These are phyloP conservation scores for Annulohypoxylon truncatum DNA, from an alignment of 2,329 filamentous ascomycete species.

Conservation along the genomic window DNA sequence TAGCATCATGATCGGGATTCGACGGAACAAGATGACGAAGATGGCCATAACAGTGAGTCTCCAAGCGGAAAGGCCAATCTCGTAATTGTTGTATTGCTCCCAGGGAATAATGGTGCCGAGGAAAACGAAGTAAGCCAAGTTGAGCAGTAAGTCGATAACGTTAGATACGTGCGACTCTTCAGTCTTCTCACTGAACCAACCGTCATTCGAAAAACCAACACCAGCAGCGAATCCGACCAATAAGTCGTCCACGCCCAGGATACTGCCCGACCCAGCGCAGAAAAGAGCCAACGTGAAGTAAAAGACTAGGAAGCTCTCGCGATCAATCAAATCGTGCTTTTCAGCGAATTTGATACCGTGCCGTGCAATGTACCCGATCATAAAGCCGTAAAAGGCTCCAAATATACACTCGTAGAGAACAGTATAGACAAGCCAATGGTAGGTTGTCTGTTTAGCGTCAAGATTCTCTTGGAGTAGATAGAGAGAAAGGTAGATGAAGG, in stretches of 20 bases:
- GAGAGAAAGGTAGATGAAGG: constrained; percentile 91
- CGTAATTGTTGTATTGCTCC: constrained; percentile 84
- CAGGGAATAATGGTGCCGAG: constrained; percentile 97
- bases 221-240: constrained; percentile 94
- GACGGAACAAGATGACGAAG: constrained; percentile 93
- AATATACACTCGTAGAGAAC: constrained; percentile 97
- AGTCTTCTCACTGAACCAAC: constrained; percentile 98
- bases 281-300: constrained; percentile 98
- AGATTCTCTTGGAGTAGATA: constrained; percentile 88
- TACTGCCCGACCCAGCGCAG: constrained; percentile 91
- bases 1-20: constrained; percentile 92
- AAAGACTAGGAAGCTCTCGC: constrained; percentile 97
- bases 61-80: constrained; percentile 85
- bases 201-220: constrained; percentile 99
- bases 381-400: constrained; percentile 87
- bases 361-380: constrained; percentile 88
- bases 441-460: constrained; percentile 74
- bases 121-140: constrained; percentile 98
- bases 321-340: constrained; percentile 85
- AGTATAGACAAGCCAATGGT: constrained; percentile 89
- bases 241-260: constrained; percentile 92
- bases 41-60: constrained; percentile 92
- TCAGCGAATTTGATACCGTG: constrained; percentile 92
- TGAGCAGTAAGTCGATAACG: constrained; percentile 97
- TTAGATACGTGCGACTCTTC: constrained; percentile 99